Evolutionary conservation across 306 rosid species (phyloP), one percentile per base, ranked within the genome.

Genomic region (Castanospermum australe): DNA sequence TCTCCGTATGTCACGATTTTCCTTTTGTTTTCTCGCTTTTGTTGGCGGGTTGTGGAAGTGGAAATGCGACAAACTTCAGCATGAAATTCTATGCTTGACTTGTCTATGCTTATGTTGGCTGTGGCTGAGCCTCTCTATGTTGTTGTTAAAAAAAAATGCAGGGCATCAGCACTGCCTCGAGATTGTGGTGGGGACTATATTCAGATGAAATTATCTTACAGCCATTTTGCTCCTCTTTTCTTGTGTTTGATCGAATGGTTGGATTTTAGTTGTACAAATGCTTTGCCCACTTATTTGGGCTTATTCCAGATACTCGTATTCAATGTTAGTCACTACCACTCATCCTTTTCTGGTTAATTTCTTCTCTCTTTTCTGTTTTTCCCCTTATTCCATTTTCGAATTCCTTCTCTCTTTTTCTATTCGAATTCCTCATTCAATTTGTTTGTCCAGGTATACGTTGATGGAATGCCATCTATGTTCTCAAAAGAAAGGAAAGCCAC

Each of bases 241-340:
- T 79, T 88, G 59, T 81, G 73, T 73, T 84, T 87, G 86, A 87
- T 90, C 61, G 90, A 88, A 72, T 85, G 92, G 92, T 79, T 90
- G 90, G 88, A 88, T 75, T 81, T 24, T 71, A 82, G 86, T 38
- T 90, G 95, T 78, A 88, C 90, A 30, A 87, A 88, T 71, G 20
- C 90, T 50, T 77, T 90, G 32, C 89, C 95, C 25, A 79, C 77
- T 66, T 87, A 22, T 72, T 84, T 90, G 68, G 95, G 95, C 79
- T 85, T 88, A 84, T 84, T 83, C 62, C 83, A 87, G 54, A 59
- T 90, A 62, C 87, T 88, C 45, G 52, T 90, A 2, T 78, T 76
- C 86, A 87, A 83, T 91, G 95, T 90, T 63, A 24, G 20, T 55
- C 22, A 18, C 64, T 38, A 15, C 20, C 47, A n/a, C 18, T 45